Evolutionary conservation across 2,329 filamentous ascomycete genomes (phyloP).

Genomic region (Monilinia fructicola): DNA sequence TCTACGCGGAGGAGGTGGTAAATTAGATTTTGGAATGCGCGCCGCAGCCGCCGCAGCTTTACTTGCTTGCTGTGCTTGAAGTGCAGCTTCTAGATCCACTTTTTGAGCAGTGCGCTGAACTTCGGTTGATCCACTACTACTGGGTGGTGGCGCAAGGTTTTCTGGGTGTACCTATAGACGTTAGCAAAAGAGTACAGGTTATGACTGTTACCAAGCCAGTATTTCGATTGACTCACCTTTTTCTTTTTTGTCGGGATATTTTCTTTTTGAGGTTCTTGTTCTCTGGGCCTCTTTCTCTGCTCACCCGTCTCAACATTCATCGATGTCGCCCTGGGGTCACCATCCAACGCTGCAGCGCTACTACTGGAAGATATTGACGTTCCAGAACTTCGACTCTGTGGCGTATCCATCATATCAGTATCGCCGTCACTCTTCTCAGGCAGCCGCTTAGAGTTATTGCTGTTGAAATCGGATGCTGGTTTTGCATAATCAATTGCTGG

Average conservation of each 20-base stretch:
- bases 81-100: constrained; percentile 21
- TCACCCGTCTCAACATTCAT: constrained; percentile 8
- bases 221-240: constrained; percentile 4
- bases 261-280: constrained; percentile 8
- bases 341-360: constrained; percentile 12
- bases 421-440: constrained; percentile 26
- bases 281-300: constrained; percentile 22
- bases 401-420: constrained; percentile 26
- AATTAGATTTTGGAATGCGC: constrained; percentile 12
- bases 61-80: constrained; percentile 22
- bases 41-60: constrained; percentile 21
- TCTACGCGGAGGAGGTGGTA: constrained; percentile 26
- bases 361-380: constrained; percentile 15
- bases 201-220: background rate
- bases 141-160: constrained; percentile 1
- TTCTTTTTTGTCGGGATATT: constrained; percentile 24
- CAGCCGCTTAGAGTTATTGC: background rate
- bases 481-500: constrained; percentile 14
- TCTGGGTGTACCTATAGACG: constrained; percentile 3
- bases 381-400: constrained; percentile 18
- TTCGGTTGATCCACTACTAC: constrained; percentile 7
- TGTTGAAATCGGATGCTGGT: background rate
- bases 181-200: background rate
- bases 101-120: constrained; percentile 3
- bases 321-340: background rate